Evolutionary conservation across 768 basidiomycete species (phyloP).

Genomic region (Boletus vermiculosoides): DNA sequence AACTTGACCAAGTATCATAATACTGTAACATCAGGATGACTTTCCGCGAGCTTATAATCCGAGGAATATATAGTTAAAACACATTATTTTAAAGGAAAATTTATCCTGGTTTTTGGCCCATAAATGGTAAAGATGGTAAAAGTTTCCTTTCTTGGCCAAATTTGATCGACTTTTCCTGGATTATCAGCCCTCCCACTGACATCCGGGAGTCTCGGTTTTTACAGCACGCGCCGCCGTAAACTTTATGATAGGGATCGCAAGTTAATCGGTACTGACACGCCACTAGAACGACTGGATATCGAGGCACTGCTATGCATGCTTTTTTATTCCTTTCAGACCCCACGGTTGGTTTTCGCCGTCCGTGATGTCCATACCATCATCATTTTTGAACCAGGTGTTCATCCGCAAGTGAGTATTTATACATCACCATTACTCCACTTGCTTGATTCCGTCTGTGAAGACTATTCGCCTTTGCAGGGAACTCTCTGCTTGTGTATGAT

Average conservation of each 20-base stretch:
- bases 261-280: neutral
- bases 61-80: neutral
- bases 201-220: neutral
- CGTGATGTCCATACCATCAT: slow-evolving; percentile 10
- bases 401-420: slow-evolving; percentile 18
- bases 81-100: neutral
- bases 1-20: neutral
- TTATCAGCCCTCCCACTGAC: neutral
- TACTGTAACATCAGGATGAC: neutral
- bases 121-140: neutral
- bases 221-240: neutral
- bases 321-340: neutral
- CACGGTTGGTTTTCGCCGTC: neutral
- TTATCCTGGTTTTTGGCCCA: neutral
- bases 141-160: neutral
- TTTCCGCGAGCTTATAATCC: neutral
- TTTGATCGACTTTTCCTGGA: neutral
- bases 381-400: slow-evolving; percentile 8
- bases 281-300: too few species aligned
- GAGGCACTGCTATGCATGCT: neutral
- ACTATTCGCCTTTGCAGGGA: slow-evolving; percentile 14
- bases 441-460: slow-evolving; percentile 1
- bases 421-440: neutral
- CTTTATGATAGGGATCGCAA: neutral
- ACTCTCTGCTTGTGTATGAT: slow-evolving; percentile 26